phyloP scores from a whole-genome alignment of 768 basidiomycete genomes.

The Panaeolus papilionaceus region DNA sequence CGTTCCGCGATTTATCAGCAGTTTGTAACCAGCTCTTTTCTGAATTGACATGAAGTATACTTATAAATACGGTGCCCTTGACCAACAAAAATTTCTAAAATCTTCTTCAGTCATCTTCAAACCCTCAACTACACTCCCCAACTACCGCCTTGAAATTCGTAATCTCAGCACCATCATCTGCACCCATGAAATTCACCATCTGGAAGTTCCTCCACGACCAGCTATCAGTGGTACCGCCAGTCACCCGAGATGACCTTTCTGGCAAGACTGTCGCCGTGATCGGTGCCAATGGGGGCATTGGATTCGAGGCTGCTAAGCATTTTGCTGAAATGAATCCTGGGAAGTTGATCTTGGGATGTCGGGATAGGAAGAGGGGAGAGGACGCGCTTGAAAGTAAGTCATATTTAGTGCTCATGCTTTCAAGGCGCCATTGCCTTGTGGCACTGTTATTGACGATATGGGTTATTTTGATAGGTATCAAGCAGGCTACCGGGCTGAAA shows the following conservation, averaged over 20 bases:
- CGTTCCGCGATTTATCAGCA: no score
- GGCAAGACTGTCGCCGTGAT: constrained; percentile 57
- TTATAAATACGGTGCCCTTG: no score
- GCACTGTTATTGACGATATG: background rate
- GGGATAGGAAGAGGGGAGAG: constrained; percentile 39
- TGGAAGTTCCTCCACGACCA: constrained; percentile 1
- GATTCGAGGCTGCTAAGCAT: constrained; percentile 52
- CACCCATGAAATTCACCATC: constrained; percentile 11
- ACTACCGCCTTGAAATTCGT: background rate
- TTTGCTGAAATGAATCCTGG: constrained; percentile 50
- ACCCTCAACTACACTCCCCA: no score
- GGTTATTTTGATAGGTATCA: constrained; percentile 27
- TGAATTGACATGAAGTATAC: no score
- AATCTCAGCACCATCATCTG: background rate
- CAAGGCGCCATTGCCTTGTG: no score
- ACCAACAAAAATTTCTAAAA: no score
- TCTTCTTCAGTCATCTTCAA: no score
- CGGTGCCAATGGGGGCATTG: constrained; percentile 57
- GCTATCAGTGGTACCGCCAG: constrained; percentile 27
- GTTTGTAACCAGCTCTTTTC: no score
- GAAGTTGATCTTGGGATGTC: constrained; percentile 43
- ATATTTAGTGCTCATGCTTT: background rate
- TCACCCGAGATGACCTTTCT: constrained; percentile 40
- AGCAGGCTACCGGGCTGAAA: constrained; percentile 38
- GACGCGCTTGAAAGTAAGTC: constrained; percentile 41